Conservation (phyloP, 192 early-diverging fungal genomes). For the Podila clonocystis region DNA sequence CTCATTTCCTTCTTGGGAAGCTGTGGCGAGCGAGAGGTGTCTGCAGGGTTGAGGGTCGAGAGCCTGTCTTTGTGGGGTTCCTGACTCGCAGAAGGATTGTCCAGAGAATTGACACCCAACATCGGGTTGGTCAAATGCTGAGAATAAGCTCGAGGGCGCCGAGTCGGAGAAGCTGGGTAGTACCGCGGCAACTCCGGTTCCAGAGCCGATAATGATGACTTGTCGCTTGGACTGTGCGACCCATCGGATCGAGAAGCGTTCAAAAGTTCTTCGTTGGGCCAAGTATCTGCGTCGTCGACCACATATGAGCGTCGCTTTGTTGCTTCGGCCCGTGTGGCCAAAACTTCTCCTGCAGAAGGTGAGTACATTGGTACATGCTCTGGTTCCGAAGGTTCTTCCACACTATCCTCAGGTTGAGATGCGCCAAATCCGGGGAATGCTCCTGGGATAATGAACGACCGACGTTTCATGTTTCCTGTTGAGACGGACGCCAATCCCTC, state of each 20-base stretch:
- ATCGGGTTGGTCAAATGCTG: conserved; percentile 18
- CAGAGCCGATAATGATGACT: conserved; percentile 8
- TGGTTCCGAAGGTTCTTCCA: conserved; percentile 11
- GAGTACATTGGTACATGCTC: conserved; percentile 40
- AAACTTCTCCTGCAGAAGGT: conserved; percentile 20
- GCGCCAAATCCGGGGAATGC: conserved; percentile 30
- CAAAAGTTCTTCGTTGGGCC: background rate
- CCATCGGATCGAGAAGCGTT: too few species aligned
- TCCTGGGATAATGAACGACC: conserved; percentile 36
- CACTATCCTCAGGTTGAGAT: background rate
- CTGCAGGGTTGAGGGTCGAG: too few species aligned
- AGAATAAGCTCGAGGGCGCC: conserved; percentile 2
- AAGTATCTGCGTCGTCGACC: background rate
- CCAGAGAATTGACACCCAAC: background rate
- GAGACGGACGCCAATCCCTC: conserved; percentile 1
- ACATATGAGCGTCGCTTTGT: conserved; percentile 1
- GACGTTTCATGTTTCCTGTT: conserved; percentile 27
- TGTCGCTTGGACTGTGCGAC: background rate
- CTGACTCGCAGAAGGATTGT: background rate
- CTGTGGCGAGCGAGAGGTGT: too few species aligned
- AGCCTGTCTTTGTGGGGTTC: background rate
- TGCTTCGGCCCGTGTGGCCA: background rate
- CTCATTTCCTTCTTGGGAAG: background rate
- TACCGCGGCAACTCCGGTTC: conserved; percentile 14
- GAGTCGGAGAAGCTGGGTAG: conserved; percentile 10